Conservation (phyloP, 2,329 filamentous ascomycete species). For the Calcarisporium arbuscula region DNA sequence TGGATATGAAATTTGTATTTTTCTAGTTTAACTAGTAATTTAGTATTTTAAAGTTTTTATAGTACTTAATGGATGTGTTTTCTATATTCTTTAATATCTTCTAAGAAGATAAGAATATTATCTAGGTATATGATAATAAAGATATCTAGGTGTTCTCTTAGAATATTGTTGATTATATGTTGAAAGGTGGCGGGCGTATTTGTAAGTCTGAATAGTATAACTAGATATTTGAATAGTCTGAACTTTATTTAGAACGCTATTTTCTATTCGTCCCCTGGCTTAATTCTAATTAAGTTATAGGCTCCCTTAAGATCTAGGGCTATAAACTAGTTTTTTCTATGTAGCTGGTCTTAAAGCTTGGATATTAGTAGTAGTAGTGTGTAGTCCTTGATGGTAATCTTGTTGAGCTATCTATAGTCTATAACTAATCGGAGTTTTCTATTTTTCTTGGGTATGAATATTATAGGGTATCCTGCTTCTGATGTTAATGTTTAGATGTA, state of each 20-base stretch:
- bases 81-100: not conserved
- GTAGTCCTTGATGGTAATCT: constrained; percentile 17
- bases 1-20: constrained; percentile 1
- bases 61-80: constrained; percentile 4
- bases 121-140: constrained; percentile 4
- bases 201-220: constrained; percentile 22
- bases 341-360: constrained; percentile 14
- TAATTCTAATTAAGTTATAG: constrained; percentile 24
- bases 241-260: constrained; percentile 26
- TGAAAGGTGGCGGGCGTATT: constrained; percentile 14
- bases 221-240: constrained; percentile 24
- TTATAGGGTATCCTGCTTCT: constrained; percentile 3
- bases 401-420: constrained; percentile 18
- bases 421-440: constrained; percentile 13
- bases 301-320: constrained; percentile 6
- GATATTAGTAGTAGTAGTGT: constrained; percentile 14
- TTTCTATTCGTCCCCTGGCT: constrained; percentile 24
- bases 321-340: constrained; percentile 7
- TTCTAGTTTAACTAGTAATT: constrained; percentile 3
- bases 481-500: constrained; percentile 5
- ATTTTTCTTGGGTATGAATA: constrained; percentile 14
- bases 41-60: not conserved
- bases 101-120: constrained; percentile 6
- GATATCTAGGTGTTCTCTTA: not conserved
- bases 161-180: constrained; percentile 10